phyloP scores from a whole-genome alignment of 495 filamentous ascomycete genomes.

The Aspergillus carlsbadensis region DNA sequence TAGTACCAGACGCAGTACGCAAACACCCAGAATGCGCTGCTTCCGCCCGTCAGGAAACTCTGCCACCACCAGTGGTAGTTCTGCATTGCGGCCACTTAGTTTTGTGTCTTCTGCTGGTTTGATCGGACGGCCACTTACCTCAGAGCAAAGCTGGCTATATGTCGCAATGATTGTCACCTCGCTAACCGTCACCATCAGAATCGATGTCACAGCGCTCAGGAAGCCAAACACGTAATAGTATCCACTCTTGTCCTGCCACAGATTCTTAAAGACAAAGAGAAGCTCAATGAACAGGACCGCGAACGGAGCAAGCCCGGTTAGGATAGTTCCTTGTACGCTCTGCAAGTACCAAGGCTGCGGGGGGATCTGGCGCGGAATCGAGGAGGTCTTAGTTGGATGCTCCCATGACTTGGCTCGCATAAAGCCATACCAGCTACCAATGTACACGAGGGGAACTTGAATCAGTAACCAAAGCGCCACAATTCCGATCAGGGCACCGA shows the following conservation, averaged over 20 bases:
- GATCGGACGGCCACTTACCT: constrained; percentile 42
- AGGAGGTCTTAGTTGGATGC: constrained; percentile 81
- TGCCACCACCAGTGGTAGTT: constrained; percentile 98
- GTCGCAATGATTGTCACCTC: constrained; percentile 90
- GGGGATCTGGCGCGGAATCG: constrained; percentile 73
- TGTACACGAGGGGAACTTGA: constrained; percentile 85
- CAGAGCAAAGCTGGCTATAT: constrained; percentile 81
- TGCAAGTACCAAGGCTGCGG: constrained; percentile 77
- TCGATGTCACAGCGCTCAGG: constrained; percentile 69
- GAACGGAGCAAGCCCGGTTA: constrained; percentile 86
- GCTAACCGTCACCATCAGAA: constrained; percentile 75
- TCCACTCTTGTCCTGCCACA: constrained; percentile 91
- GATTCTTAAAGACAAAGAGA: constrained; percentile 84
- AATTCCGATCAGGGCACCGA: constrained; percentile 77
- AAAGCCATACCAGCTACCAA: constrained; percentile 80
- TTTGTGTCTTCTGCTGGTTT: not conserved
- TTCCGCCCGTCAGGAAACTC: constrained; percentile 79
- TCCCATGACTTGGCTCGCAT: constrained; percentile 68
- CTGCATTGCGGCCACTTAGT: constrained; percentile 43
- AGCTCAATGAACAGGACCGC: constrained; percentile 93
- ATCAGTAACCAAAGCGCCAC: constrained; percentile 84
- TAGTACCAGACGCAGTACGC: constrained; percentile 87
- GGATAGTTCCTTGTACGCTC: constrained; percentile 57
- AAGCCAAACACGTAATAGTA: constrained; percentile 98
- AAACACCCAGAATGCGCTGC: constrained; percentile 83